phyloP scores from a whole-genome alignment of 2,329 filamentous ascomycete genomes.

The Paracoccidioides brasiliensis region DNA sequence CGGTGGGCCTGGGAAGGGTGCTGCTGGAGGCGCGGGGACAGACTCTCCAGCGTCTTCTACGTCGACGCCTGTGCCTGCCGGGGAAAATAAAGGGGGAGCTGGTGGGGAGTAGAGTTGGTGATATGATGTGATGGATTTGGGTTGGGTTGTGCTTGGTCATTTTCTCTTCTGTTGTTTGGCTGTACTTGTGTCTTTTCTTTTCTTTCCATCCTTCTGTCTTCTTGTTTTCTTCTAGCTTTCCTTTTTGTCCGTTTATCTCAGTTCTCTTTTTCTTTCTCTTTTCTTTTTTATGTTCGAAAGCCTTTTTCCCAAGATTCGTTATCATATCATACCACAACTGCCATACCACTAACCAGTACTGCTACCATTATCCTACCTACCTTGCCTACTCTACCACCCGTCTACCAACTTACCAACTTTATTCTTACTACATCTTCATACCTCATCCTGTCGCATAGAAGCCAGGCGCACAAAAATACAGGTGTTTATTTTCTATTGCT shows the following conservation, averaged over 20 bases:
- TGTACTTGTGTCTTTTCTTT: not conserved
- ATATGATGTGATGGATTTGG: not conserved
- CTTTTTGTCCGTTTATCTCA: not conserved
- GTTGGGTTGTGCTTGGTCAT: not conserved
- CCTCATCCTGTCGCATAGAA: no score
- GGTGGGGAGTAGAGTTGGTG: not conserved
- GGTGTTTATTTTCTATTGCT: no score
- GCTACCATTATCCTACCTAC: no score
- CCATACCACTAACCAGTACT: no score
- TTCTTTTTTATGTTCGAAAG: not conserved
- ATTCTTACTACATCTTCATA: no score
- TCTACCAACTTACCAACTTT: no score
- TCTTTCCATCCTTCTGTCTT: not conserved
- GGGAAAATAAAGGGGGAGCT: not conserved
- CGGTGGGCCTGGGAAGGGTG: conserved; percentile 43
- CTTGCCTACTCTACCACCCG: no score
- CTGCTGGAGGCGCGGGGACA: conserved; percentile 19
- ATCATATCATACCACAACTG: no score
- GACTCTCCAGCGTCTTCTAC: not conserved
- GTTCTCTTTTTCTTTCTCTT: not conserved
- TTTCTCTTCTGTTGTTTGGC: not conserved
- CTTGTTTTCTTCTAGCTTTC: not conserved
- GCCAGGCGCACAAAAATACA: no score
- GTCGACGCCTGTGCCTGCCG: not conserved
- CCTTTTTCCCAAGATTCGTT: no score